Percentiles rank a stretch among this genome's conserved stretches.
phyloP scores from a whole-genome alignment of 371 early-diverging fungal genomes.

The Mortierella sp. region DNA sequence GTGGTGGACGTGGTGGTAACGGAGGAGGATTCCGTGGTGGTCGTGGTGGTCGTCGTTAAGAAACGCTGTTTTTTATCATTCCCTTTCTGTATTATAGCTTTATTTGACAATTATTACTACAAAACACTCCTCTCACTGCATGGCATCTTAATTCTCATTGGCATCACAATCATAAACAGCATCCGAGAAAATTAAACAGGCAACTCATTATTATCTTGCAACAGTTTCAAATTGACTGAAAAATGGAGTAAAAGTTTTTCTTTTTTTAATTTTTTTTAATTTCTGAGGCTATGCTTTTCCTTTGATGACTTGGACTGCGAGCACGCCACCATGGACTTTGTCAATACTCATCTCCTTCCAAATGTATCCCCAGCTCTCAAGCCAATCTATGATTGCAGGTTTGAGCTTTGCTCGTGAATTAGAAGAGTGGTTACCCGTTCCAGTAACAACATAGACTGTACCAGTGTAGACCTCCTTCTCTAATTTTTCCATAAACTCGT shows the following conservation, averaged over 20 bases:
- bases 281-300: constrained; percentile 37
- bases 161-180: too few relatives aligned
- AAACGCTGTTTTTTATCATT: constrained; percentile 3
- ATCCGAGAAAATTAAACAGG: not conserved
- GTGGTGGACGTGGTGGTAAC: constrained; percentile 18
- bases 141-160: too few relatives aligned
- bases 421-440: constrained; percentile 62
- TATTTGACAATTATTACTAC: not conserved
- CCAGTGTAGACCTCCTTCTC: constrained; percentile 58
- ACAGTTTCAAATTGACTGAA: too few relatives aligned
- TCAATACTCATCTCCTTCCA: constrained; percentile 58
- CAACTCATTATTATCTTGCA: not conserved
- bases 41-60: constrained; percentile 26
- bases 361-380: constrained; percentile 59
- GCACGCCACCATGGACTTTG: constrained; percentile 37
- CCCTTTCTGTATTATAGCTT: constrained; percentile 5
- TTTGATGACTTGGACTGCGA: constrained; percentile 52
- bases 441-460: constrained; percentile 65
- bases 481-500: constrained; percentile 63
- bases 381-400: constrained; percentile 57
- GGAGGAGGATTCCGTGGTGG: constrained; percentile 29
- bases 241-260: too few relatives aligned
- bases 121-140: constrained; percentile 1
- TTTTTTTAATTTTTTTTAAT: constrained; percentile 18
- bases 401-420: constrained; percentile 45